Evolutionary conservation across 2,329 filamentous ascomycete species (phyloP), one percentile per base, ranked within the genome.

Genomic region (Botryotinia convoluta): DNA sequence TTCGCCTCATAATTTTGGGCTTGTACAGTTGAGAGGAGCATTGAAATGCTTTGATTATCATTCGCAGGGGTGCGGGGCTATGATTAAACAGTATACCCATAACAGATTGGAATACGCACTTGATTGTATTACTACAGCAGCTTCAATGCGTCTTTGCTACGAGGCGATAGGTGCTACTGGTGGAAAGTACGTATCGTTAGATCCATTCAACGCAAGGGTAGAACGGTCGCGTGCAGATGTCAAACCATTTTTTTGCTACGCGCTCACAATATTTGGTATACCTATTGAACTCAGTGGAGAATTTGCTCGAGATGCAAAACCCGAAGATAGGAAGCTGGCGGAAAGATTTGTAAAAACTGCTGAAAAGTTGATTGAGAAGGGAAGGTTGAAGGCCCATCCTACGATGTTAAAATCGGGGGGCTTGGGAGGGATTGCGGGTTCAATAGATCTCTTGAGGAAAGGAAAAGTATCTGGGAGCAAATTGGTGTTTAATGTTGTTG

Each of bases 31-130:
- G 0, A 83, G 78, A 59, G 85, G 85, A 18, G 85, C 85, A 0
- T 82, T 81, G 9, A 76, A 77, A 16, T 81, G 77, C 3, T 86
- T 85, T 74, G 83, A 86, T 78, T 86, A 84, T 74, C 74, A 75
- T 61, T 75, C 72, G 2, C 74, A 80, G 0, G 77, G 75, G 4
- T 83, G 81, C 73, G 81, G 74, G 18, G 75, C 74, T 1, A 79
- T 82, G 16, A 84, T 86, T 69, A 77, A 79, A 0, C 74, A 69
- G 4, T 82, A 83, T 74, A 86, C 84, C 1, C 74, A 77, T 1
- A 82, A 84, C 77, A 73, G 64, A 2, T 80, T 86, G 2, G 72
- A 72, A 0, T 82, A 82, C 65, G 82, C 78, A 1, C 73, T 86
- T 1, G 84, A 86, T 77, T 82, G 80, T 70, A 79, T 85, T 60